Percentiles rank a stretch among this genome's conserved stretches.
Evolutionary conservation across 169 alveolate genomes (phyloP).

Genomic region (Cryptosporidium sp.): DNA sequence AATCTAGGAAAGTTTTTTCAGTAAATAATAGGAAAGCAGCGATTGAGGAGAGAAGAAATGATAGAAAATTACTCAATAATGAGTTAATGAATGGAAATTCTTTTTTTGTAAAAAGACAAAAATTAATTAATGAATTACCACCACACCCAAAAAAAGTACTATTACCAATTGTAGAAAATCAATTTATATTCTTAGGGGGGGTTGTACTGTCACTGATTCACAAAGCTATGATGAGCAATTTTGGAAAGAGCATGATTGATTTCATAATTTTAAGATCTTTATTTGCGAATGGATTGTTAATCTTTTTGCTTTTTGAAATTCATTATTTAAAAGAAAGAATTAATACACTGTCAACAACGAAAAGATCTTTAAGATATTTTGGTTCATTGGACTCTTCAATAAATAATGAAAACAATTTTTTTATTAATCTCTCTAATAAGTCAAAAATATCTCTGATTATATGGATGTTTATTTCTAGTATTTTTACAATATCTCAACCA

Average conservation of each 20-base stretch:
- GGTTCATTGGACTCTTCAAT: background rate
- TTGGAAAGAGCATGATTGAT: constrained; percentile 54
- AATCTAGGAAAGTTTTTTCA: constrained; percentile 50
- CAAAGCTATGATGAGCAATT: constrained; percentile 15
- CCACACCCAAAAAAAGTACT: constrained; percentile 67
- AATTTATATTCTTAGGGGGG: constrained; percentile 32
- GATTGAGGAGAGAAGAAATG: constrained; percentile 63
- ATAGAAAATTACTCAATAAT: background rate
- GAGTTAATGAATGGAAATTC: constrained; percentile 21
- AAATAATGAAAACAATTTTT: background rate
- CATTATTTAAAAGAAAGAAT: constrained; percentile 34
- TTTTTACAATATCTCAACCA: constrained; percentile 48
- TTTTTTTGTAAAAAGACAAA: constrained; percentile 39
- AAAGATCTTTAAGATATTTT: background rate
- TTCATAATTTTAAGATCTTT: constrained; percentile 41
- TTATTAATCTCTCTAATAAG: constrained; percentile 4
- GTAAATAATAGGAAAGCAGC: constrained; percentile 23
- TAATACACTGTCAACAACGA: background rate
- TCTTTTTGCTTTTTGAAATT: constrained; percentile 22
- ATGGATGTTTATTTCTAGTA: constrained; percentile 66
- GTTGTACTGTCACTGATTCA: constrained; percentile 38
- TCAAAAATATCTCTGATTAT: constrained; percentile 1
- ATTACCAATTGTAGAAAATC: constrained; percentile 59
- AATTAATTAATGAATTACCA: constrained; percentile 20
- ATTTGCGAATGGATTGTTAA: constrained; percentile 3